Evolutionary conservation across 306 rosid genomes (phyloP).

Genomic region (Cyclanthera cordifolia): DNA sequence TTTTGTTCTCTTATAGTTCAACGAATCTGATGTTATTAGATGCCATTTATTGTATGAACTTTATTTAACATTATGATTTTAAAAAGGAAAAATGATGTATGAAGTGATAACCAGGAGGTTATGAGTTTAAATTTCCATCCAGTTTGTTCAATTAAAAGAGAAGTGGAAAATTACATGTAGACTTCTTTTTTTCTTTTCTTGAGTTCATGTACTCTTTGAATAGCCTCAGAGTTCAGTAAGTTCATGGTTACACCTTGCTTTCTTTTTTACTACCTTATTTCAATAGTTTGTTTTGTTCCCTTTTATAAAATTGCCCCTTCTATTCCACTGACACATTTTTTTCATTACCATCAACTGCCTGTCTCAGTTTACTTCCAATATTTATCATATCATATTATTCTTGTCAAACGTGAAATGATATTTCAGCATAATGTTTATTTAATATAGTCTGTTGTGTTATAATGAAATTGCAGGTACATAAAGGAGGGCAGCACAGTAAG

Average conservation of each 20-base stretch:
- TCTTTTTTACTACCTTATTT: background rate
- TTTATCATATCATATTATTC: background rate
- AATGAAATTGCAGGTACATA: slow-evolving; percentile 54
- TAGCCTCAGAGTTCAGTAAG: background rate
- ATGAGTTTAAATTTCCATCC: too few relatives aligned
- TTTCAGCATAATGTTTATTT: slow-evolving; percentile 4
- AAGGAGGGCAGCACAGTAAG: slow-evolving; percentile 98
- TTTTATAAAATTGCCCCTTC: background rate
- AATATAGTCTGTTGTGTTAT: background rate
- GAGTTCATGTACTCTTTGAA: background rate
- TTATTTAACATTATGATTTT: too few relatives aligned
- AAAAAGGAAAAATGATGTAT: too few relatives aligned
- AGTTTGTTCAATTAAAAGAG: too few relatives aligned
- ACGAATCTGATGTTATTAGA: background rate
- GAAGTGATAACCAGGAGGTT: too few relatives aligned
- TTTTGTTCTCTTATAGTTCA: background rate
- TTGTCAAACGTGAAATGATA: background rate
- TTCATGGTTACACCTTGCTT: background rate
- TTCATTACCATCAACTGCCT: background rate
- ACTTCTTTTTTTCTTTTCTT: too few relatives aligned
- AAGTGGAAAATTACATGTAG: background rate
- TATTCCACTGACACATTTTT: background rate
- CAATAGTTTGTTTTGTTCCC: background rate
- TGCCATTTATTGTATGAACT: background rate
- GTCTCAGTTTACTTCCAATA: background rate